Base-by-base conservation (phyloP, 2,329 filamentous ascomycete species). In the Beauveria pseudobassiana region DNA sequence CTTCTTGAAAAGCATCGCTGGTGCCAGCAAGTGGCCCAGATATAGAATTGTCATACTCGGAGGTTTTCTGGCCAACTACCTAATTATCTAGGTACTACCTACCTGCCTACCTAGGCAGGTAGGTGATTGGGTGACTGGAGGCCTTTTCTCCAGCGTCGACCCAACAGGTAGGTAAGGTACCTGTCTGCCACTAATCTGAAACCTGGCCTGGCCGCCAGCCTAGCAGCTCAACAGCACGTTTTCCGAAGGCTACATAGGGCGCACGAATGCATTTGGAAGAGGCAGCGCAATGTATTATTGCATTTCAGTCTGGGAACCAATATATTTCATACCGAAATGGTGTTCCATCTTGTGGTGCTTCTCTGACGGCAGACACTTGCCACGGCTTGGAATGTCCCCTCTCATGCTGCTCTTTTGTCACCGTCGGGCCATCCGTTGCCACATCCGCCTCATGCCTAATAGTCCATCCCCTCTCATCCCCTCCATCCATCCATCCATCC, bases 381-480 rank as follows among this genome's bases (percentile, higher is more conserved):
- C 43, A 10, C n/a, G 28, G 22, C 22, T 54, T 54, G n/a, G 5
- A 24, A 14, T 45, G 5, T 48, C 18, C 53, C 20, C 18, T 50
- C 16, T 50, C 48, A 40, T 8, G 7, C 5, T 49, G 28, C 38
- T 34, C 45, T 38, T 46, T 59, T 43, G 34, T 51, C 40, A 16
- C 24, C 10, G 48, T 59, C 46, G 48, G 57, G 22, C 57, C 48
- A 53, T 52, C 57, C 48, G 45, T 49, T 59, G 26, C 57, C 57
- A 52, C 57, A 59, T 46, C 57, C 57, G 38, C 57, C 30, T 52
- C 57, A 51, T 52, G 26, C 57, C 57, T 30, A 46, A 58, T 42
- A 51, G 52, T 58, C 54, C 54, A 57, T 62, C 54, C 61, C 43
- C 54, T 59, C 45, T 59, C 45, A 28, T 43, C 30, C 60, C 52